Conservation (phyloP, 2,329 filamentous ascomycete genomes). For the Beauveria pseudobassiana region DNA sequence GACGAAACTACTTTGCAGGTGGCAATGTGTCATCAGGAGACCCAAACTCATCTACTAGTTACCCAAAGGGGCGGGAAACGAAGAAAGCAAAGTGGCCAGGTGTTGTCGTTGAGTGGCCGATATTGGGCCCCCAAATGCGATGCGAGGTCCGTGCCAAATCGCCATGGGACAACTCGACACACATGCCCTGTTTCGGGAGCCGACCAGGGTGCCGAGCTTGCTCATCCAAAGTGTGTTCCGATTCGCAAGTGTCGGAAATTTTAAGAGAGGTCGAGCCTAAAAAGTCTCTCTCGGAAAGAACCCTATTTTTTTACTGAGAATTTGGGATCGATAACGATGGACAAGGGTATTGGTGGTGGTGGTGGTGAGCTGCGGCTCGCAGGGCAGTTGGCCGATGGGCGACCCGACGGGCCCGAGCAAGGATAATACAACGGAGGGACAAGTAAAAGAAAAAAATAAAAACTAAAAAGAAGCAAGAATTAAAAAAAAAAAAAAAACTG, state of each 20-base stretch:
- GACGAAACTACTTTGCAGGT: not conserved
- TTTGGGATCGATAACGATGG: not conserved
- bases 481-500: not conserved
- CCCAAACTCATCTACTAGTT: not conserved
- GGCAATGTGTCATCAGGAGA: not conserved
- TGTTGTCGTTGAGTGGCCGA: too few relatives aligned
- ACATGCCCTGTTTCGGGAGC: not conserved
- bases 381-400: not conserved
- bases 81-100: too few relatives aligned
- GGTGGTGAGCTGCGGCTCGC: not conserved
- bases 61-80: too few relatives aligned
- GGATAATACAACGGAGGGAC: too few relatives aligned
- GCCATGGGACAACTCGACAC: not conserved
- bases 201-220: not conserved
- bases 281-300: too few relatives aligned
- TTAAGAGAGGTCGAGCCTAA: too few relatives aligned
- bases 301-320: not conserved
- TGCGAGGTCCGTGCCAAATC: constrained; percentile 4
- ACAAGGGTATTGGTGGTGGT: too few relatives aligned
- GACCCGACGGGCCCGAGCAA: too few relatives aligned
- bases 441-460: not conserved
- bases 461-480: too few relatives aligned
- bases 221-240: not conserved
- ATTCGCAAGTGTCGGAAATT: not conserved
- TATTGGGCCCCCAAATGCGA: not conserved